These are phyloP conservation scores for Xylariaceae sp. DNA, from an alignment of 2,329 filamentous ascomycete species.

Conservation along the genomic window DNA sequence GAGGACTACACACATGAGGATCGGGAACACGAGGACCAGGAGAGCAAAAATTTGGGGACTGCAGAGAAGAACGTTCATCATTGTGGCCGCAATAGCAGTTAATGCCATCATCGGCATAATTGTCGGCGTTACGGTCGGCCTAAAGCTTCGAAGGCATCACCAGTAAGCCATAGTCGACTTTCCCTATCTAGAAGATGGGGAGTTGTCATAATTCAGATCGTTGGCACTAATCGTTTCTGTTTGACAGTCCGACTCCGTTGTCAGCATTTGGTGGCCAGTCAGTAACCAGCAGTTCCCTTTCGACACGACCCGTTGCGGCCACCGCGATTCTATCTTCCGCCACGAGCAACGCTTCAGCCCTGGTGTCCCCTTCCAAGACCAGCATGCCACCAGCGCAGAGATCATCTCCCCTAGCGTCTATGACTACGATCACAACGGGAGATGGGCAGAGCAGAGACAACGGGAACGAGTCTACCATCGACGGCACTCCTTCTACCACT, in stretches of 20 bases:
- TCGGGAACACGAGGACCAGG: too few relatives aligned
- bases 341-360: constrained; percentile 11
- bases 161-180: constrained; percentile 17
- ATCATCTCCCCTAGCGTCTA: too few relatives aligned
- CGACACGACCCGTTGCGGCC: constrained; percentile 1
- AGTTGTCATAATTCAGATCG: not conserved
- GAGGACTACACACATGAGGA: not conserved
- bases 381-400: not conserved
- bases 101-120: constrained; percentile 22
- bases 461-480: too few relatives aligned
- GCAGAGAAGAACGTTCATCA: constrained; percentile 16
- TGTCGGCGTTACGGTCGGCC: constrained; percentile 24
- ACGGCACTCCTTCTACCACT: not conserved
- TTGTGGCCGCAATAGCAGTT: constrained; percentile 19
- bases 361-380: constrained; percentile 3
- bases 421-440: too few relatives aligned
- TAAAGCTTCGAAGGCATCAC: constrained; percentile 17
- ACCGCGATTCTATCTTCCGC: constrained; percentile 18
- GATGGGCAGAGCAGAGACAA: too few relatives aligned
- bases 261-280: constrained; percentile 7
- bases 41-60: constrained; percentile 15
- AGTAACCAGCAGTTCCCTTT: constrained; percentile 19
- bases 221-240: not conserved
- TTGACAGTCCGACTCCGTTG: constrained; percentile 9
- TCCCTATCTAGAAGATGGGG: not conserved